A percentile compares a stretch with the other conserved stretches of the same genome.
phyloP scores from a whole-genome alignment of 257 asterid species.

The Parsonsia alboflavescens region DNA sequence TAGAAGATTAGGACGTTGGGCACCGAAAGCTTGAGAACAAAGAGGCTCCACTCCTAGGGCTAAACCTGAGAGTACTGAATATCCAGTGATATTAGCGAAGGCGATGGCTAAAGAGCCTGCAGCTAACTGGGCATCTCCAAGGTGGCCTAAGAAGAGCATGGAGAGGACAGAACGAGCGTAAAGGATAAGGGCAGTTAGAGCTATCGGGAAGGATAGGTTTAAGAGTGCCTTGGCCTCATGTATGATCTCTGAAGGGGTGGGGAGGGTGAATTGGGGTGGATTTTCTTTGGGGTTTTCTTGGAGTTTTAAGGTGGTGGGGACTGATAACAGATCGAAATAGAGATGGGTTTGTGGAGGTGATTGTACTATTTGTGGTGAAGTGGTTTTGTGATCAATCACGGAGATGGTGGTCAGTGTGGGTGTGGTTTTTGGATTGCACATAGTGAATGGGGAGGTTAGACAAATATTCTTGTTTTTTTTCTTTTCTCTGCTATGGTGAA shows the following conservation, averaged over 20 bases:
- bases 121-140: conserved; percentile 62
- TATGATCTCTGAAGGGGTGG: conserved; percentile 26
- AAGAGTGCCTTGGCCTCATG: conserved; percentile 48
- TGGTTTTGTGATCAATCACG: conserved; percentile 32
- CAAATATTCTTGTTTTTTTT: neutral
- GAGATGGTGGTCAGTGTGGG: conserved; percentile 26
- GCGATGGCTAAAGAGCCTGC: conserved; percentile 79
- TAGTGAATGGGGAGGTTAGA: conserved; percentile 12
- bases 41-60: conserved; percentile 86
- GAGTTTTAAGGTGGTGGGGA: conserved; percentile 29
- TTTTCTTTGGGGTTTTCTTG: conserved; percentile 13
- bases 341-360: conserved; percentile 35
- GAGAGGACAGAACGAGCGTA: conserved; percentile 68
- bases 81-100: conserved; percentile 70
- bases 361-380: conserved; percentile 22
- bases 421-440: conserved; percentile 53
- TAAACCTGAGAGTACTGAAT: conserved; percentile 59
- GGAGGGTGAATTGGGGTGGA: conserved; percentile 14
- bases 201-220: conserved; percentile 59
- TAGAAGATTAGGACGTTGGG: conserved; percentile 50
- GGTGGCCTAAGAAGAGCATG: conserved; percentile 68
- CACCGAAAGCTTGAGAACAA: conserved; percentile 83
- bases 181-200: conserved; percentile 57
- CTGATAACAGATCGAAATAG: conserved; percentile 40
- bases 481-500: neutral